Conservation (phyloP, 148 eudicot species). For the Nepenthes mirabilis region DNA sequence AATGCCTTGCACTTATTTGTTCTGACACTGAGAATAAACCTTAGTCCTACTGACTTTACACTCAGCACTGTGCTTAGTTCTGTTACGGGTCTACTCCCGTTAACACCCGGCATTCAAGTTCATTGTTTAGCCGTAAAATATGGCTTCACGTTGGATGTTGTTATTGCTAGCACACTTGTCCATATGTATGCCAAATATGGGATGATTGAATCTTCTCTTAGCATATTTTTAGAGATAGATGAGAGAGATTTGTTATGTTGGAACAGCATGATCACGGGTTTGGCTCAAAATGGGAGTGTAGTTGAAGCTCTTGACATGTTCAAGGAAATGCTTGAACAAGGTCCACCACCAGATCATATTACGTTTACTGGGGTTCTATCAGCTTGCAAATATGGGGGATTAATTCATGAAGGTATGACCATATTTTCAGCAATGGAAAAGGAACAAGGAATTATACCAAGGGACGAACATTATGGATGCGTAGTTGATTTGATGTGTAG, state of each 20-base stretch:
- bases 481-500: conserved; percentile 40
- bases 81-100: conserved; percentile 27
- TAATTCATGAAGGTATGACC: conserved; percentile 36
- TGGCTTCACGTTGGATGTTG: conserved; percentile 39
- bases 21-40: conserved; percentile 23
- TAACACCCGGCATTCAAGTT: conserved; percentile 51
- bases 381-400: conserved; percentile 52
- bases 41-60: conserved; percentile 63
- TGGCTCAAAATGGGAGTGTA: conserved; percentile 48
- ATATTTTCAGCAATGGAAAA: conserved; percentile 47
- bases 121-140: conserved; percentile 49
- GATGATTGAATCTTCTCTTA: conserved; percentile 33
- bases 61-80: conserved; percentile 43
- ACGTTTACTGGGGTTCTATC: conserved; percentile 47
- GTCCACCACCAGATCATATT: conserved; percentile 47
- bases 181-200: conserved; percentile 72
- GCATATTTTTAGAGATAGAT: conserved; percentile 24
- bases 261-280: conserved; percentile 62
- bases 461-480: conserved; percentile 36
- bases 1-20: conserved; percentile 46
- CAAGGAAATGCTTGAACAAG: conserved; percentile 26
- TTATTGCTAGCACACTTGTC: conserved; percentile 57
- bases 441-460: conserved; percentile 34
- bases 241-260: conserved; percentile 53
- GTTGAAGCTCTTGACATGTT: conserved; percentile 41